Percentiles rank a stretch among this genome's conserved stretches.
Evolutionary conservation across 2,329 filamentous ascomycete species (phyloP).

Genomic region (Colletotrichum destructivum): DNA sequence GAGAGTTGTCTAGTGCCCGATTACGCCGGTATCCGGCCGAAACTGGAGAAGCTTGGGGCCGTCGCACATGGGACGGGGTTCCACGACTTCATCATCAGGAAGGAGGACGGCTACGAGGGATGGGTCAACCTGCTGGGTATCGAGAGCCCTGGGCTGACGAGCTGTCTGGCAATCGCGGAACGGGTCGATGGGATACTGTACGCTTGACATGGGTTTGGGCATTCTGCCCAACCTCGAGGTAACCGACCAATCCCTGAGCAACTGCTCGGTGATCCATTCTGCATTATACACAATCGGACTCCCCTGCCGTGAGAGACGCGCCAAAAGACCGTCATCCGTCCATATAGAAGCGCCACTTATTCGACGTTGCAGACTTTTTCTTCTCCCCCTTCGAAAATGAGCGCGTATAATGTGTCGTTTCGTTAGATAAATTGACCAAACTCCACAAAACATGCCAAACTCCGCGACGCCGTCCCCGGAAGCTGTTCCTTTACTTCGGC

Average conservation of each 20-base stretch:
- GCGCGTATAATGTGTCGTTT: constrained; percentile 2
- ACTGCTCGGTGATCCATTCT: constrained; percentile 5
- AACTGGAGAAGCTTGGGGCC: constrained; percentile 74
- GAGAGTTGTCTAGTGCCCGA: constrained; percentile 78
- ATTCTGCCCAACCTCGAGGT: constrained; percentile 28
- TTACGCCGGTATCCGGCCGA: constrained; percentile 94
- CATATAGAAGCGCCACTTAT: background rate
- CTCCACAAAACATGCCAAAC: background rate
- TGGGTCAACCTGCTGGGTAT: constrained; percentile 95
- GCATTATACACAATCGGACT: constrained; percentile 3
- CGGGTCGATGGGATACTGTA: constrained; percentile 73
- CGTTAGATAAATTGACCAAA: background rate
- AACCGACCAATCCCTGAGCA: constrained; percentile 8
- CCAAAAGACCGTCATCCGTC: background rate
- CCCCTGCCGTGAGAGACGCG: background rate
- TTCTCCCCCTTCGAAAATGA: background rate
- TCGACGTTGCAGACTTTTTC: constrained; percentile 22
- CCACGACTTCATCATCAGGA: constrained; percentile 85
- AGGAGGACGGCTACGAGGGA: constrained; percentile 83
- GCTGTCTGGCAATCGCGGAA: constrained; percentile 87
- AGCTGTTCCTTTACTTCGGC: constrained; percentile 3
- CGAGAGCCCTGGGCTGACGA: constrained; percentile 93
- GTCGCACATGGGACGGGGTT: constrained; percentile 79
- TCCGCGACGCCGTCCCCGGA: constrained; percentile 24
- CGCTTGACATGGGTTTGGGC: constrained; percentile 44